A percentile compares a stretch with the other conserved stretches of the same genome.
Evolutionary conservation across 164 flowering plant genomes (phyloP).

Genomic region (Warburgia ugandensis): DNA sequence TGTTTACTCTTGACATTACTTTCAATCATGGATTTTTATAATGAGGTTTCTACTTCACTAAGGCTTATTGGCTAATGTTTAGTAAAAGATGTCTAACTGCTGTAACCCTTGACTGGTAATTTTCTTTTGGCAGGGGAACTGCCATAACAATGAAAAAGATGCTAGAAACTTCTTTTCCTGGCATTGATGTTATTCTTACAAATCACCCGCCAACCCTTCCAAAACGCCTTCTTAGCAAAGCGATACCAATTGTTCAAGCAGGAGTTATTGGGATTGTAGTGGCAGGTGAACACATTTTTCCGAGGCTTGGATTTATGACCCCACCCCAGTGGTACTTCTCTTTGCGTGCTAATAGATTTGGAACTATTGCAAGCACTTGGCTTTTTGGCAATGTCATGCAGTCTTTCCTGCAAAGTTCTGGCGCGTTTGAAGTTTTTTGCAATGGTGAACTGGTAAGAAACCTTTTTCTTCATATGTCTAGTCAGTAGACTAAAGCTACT

Average conservation of each 20-base stretch:
- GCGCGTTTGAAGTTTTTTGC: constrained; percentile 84
- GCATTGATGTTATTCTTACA: constrained; percentile 60
- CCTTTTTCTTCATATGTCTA: neutral
- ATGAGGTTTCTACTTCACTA: too few relatives aligned
- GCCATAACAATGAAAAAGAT: constrained; percentile 74
- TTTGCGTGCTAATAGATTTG: constrained; percentile 79
- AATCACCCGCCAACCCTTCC: constrained; percentile 83
- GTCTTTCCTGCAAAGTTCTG: constrained; percentile 76
- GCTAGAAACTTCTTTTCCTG: constrained; percentile 76
- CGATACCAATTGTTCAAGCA: constrained; percentile 64
- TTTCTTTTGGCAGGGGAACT: constrained; percentile 54
- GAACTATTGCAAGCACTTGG: constrained; percentile 80
- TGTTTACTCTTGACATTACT: too few relatives aligned
- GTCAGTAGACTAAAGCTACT: neutral
- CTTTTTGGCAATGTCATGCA: constrained; percentile 84
- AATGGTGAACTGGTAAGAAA: constrained; percentile 59
- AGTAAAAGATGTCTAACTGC: too few relatives aligned
- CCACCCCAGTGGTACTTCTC: constrained; percentile 84
- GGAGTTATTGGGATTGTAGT: constrained; percentile 60
- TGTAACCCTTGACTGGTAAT: too few relatives aligned
- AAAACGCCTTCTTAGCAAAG: constrained; percentile 68
- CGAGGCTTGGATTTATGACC: constrained; percentile 53
- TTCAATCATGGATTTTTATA: too few relatives aligned
- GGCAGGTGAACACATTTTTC: constrained; percentile 92
- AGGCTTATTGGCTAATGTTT: too few relatives aligned